Percentiles rank a stretch among this genome's conserved stretches.
Conservation (phyloP, 345 rosid genomes). For the Populus pruinosa region DNA sequence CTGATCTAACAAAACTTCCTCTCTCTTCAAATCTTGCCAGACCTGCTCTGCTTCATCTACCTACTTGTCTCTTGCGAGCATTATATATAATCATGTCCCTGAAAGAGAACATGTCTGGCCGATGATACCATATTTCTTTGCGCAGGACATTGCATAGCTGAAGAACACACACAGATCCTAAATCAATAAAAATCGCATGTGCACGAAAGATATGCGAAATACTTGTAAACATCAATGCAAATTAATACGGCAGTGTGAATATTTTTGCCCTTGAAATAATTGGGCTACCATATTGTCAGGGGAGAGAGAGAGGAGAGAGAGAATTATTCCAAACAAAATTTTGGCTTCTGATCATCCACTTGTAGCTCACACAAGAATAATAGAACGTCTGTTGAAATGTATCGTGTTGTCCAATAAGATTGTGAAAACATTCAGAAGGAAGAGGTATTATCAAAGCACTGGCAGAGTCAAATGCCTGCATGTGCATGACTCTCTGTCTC, state of each 20-base stretch:
- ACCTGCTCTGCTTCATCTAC: conserved; percentile 58
- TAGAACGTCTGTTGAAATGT: neutral
- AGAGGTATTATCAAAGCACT: neutral
- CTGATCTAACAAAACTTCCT: conserved; percentile 81
- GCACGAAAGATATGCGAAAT: neutral
- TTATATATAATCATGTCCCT: conserved; percentile 90
- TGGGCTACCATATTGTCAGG: neutral
- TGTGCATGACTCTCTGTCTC: neutral
- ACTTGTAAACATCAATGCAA: neutral
- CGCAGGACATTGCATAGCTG: conserved; percentile 82
- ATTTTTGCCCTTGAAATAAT: neutral
- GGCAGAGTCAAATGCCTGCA: neutral
- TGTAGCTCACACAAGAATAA: neutral
- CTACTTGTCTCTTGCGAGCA: conserved; percentile 82
- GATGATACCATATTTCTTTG: conserved; percentile 86
- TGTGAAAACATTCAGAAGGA: neutral
- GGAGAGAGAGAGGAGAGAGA: neutral
- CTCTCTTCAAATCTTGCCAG: conserved; percentile 78
- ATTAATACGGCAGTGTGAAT: neutral
- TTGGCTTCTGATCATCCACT: neutral
- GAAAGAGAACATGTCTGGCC: conserved; percentile 87
- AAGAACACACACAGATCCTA: neutral
- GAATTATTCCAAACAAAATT: neutral
- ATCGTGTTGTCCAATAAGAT: neutral
- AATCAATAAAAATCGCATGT: neutral